Base-by-base conservation (phyloP, 2,329 filamentous ascomycete genomes). In the Penicillium sp. region DNA sequence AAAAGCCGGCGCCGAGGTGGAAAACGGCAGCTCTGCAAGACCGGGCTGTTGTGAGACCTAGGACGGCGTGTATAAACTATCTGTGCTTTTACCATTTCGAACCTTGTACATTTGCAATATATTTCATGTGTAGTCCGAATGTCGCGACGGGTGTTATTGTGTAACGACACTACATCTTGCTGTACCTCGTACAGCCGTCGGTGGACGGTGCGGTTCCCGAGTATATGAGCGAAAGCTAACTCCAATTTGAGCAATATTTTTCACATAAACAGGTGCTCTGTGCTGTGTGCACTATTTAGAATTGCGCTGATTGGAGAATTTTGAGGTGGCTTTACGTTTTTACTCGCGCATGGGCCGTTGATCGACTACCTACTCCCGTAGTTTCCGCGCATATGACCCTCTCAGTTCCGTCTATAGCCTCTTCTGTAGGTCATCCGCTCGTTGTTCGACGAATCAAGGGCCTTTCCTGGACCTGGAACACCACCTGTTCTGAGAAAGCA, bases 321-420 rank as follows among this genome's bases (percentile, higher is more conserved):
- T 25, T 12, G 22, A 25, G 19, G 11, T 17, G 35, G 5, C 22
- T 36, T 38, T 51, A 28, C 37, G 53, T 55, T 50, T 48, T 44
- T 52, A 46, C 30, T 40, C 28, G 57, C 61, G 67, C 67, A 69
- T 66, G 67, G 67, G 36, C 67, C 66, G 59, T 65, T 60, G 62
- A 66, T 67, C 64, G 58, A 50, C 62, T 49, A 30, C 19, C 19
- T 35, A 11, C 3, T 31, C 30, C 30, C 31, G 52, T 61, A 64
- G 61, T 59, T 60, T 57, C 62, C 57, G 60, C 61, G 64, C 67
- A 68, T 67, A 61, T 69, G 67, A 68, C 66, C 60, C 36, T 57
- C 31, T 52, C n/a, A 38, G 50, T 14, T 44, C 46, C 19, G 25
- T 50, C 50, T 50, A 57, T 40, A 37, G 54, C 14, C 14, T 31